Conservation (phyloP, 495 filamentous ascomycete genomes). For the Glarea lozoyensis region DNA sequence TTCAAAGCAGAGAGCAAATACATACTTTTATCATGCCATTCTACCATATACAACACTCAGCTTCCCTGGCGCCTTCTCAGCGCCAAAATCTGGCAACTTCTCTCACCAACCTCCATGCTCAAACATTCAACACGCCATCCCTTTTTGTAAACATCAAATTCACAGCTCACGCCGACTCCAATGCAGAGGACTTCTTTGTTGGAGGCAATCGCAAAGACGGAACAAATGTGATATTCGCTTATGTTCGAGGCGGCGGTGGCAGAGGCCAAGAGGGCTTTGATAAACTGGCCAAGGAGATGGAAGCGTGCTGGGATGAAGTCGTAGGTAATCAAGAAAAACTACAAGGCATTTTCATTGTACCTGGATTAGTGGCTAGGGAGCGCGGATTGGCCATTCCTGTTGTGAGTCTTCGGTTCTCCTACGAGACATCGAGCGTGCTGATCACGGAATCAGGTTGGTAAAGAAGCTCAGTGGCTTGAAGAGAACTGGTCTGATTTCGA, state of each 20-base stretch:
- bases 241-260: background rate
- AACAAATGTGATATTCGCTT: background rate
- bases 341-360: background rate
- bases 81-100: background rate
- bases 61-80: background rate
- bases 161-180: background rate
- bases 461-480: background rate
- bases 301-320: background rate
- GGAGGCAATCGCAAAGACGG: background rate
- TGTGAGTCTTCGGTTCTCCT: background rate
- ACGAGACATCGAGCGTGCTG: background rate
- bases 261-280: background rate
- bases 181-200: background rate
- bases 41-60: background rate
- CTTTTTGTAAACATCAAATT: conserved; percentile 3
- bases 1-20: conserved; percentile 4
- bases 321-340: background rate
- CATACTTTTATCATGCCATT: background rate
- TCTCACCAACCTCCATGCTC: conserved; percentile 3
- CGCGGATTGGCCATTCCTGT: background rate
- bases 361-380: background rate
- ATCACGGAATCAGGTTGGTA: background rate
- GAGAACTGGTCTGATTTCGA: background rate
- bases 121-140: conserved; percentile 3
- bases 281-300: background rate